Base-by-base conservation (phyloP, 2,329 filamentous ascomycete species). In the Colletotrichum acutatum region DNA sequence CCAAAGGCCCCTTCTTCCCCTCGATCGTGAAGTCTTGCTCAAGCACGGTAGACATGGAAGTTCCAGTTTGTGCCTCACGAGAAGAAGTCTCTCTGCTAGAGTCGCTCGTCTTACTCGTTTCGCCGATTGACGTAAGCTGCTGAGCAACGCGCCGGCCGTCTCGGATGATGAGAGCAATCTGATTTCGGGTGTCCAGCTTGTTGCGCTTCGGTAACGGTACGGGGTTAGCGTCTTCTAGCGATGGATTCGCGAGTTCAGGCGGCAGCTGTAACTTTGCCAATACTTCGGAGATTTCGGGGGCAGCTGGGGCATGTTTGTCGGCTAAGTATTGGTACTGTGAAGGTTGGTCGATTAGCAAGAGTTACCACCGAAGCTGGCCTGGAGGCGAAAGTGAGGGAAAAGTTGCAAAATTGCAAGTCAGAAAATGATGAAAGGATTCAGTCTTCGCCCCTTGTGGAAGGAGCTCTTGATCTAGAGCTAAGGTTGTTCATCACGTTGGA, bases 21-120 rank as follows among this genome's bases (percentile, higher is more conserved):
- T 92, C 87, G 42, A 95, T 93, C 22, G 95, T 98, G 78, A 98
- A 98, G 83, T 98, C 95, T 83, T 93, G 93, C 84, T 98, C 95
- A 79, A 97, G 84, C 49, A 90, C 87, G 62, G 89, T 91, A 66
- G 91, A 91, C 80, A 90, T 86, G 74, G 91, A 89, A 22, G 90
- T 91, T 79, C 83, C 75, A 54, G 82, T 82, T 65, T 83, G 83
- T 46, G 82, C 83, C 42, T 84, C 84, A 58, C 83, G 84, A 22
- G 87, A 86, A 49, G 82, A 78, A 11, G 84, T 85, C 73, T 85
- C 84, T 79, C 85, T 85, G 79, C 84, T 89, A 63, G 87, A 88
- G 64, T 78, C 83, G 70, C 82, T 87, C 53, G 83, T 87, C 78
- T 88, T 88, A 82, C 88, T 88, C 75, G 83, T 84, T 78, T 86